Base-by-base conservation (phyloP, 768 basidiomycete species). In the Nidularia sp. region DNA sequence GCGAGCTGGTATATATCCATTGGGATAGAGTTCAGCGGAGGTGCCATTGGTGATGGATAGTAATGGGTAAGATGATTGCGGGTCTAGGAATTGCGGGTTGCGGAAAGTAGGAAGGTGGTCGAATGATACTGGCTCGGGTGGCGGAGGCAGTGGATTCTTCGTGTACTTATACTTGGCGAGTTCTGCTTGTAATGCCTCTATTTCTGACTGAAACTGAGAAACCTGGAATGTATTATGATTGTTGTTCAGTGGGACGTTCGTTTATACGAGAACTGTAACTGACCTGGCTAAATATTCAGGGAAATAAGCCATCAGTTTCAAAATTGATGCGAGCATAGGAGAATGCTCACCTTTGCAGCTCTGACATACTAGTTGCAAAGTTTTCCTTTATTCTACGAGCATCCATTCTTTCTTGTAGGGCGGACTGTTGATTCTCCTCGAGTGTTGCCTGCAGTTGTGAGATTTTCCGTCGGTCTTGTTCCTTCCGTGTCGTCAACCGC, bases 131-230 rank as follows among this genome's bases (percentile, higher is more conserved):
- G 79, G 81, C 51, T 77, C 73, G 9, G 82, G 82, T n/a, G 82
- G 82, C 41, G 68, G 63, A 22, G 82, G 82, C 15, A 84, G 72
- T 3, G 83, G 83, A 57, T 83, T 83, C 35, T 63, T 61, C 47
- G 60, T 59, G 49, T 47, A 50, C 46, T 32, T 47, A 52, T 34
- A 15, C 18, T 44, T 33, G 18, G 36, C 15, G 18, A 43, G 51
- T 31, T 51, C 44, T 5, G 50, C 41, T 34, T 50, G 47, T n/a
- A 44, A 45, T 6, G 36, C 36, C 8, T 39, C 36, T 9, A 39
- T 9, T 39, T 39, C 36, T 39, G 9, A 15, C 15, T 15, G 36
- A 39, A 39, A 15, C 36, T 39, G 36, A 39, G 36, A 39, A 9
- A 39, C 15, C 36, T 39, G 18, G 18, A 18, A 18, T 18, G 18